phyloP scores from a whole-genome alignment of 495 filamentous ascomycete species.

The Aspergillus biplanus region DNA sequence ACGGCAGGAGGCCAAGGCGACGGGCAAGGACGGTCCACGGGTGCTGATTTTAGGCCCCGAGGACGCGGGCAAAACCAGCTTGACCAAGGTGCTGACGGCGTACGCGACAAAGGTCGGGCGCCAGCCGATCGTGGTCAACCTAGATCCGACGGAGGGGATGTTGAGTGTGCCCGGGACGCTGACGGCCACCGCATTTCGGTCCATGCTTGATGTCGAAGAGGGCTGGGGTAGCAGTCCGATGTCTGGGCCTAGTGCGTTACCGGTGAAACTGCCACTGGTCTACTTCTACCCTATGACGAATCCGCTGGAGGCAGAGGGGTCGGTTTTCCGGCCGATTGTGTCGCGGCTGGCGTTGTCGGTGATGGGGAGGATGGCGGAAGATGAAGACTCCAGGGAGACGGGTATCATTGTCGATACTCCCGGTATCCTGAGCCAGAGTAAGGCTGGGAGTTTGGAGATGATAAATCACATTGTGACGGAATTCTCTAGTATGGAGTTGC shows the following conservation, averaged over 20 bases:
- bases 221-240: conserved; percentile 92
- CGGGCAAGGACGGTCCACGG: conserved; percentile 68
- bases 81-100: conserved; percentile 78
- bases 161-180: conserved; percentile 83
- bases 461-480: conserved; percentile 85
- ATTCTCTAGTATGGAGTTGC: conserved; percentile 65
- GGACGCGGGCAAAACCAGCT: conserved; percentile 81
- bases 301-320: conserved; percentile 70
- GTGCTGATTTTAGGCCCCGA: conserved; percentile 84
- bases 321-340: conserved; percentile 72
- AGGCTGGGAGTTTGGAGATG: conserved; percentile 66
- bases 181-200: conserved; percentile 79
- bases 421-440: conserved; percentile 64
- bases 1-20: conserved; percentile 54
- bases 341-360: conserved; percentile 80
- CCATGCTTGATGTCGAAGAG: conserved; percentile 85
- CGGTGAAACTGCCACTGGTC: conserved; percentile 90
- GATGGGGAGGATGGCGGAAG: conserved; percentile 77
- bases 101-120: conserved; percentile 78
- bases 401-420: conserved; percentile 90
- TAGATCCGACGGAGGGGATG: conserved; percentile 85
- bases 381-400: conserved; percentile 65
- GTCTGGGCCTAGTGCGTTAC: conserved; percentile 81
- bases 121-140: conserved; percentile 82
- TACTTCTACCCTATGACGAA: conserved; percentile 82